These are phyloP conservation scores for Fusarium bulbicola DNA, from an alignment of 2,329 filamentous ascomycete species.

Conservation along the genomic window DNA sequence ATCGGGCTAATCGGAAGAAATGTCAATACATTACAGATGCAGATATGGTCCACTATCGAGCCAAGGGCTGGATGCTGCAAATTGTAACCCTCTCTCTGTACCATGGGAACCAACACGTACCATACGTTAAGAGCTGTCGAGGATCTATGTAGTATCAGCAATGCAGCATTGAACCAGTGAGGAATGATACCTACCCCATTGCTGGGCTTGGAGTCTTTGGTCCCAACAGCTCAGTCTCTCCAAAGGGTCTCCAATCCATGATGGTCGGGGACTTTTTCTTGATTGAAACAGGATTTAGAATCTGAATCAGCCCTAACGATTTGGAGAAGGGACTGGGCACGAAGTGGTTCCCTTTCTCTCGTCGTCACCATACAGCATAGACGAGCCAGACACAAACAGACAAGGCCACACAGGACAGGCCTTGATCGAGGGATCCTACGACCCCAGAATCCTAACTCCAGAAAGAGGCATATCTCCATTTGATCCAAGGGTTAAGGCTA, in stretches of 20 bases:
- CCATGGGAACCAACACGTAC: constrained; percentile 13
- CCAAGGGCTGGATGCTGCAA: constrained; percentile 19
- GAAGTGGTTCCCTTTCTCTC: constrained; percentile 3
- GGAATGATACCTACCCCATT: constrained; percentile 1
- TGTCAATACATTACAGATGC: constrained; percentile 20
- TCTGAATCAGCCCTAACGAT: constrained; percentile 32
- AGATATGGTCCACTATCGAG: constrained; percentile 33
- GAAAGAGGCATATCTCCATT: constrained; percentile 40
- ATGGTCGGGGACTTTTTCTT: constrained; percentile 17
- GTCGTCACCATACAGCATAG: constrained; percentile 29
- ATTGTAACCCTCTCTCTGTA: constrained; percentile 26
- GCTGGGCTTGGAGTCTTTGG: background rate
- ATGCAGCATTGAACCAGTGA: background rate
- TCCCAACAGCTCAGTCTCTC: background rate
- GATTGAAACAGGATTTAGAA: constrained; percentile 9
- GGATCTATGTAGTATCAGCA: background rate
- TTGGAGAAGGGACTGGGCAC: constrained; percentile 30
- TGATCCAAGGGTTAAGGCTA: constrained; percentile 27
- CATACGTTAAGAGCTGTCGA: constrained; percentile 6
- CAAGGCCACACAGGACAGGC: constrained; percentile 7
- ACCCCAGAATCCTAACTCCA: constrained; percentile 28
- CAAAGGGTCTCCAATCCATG: constrained; percentile 22
- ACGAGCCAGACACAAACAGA: background rate
- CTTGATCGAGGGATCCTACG: constrained; percentile 22
- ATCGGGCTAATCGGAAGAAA: constrained; percentile 22